Evolutionary conservation across 345 rosid genomes (phyloP).

Genomic region (Camelina laxa): DNA sequence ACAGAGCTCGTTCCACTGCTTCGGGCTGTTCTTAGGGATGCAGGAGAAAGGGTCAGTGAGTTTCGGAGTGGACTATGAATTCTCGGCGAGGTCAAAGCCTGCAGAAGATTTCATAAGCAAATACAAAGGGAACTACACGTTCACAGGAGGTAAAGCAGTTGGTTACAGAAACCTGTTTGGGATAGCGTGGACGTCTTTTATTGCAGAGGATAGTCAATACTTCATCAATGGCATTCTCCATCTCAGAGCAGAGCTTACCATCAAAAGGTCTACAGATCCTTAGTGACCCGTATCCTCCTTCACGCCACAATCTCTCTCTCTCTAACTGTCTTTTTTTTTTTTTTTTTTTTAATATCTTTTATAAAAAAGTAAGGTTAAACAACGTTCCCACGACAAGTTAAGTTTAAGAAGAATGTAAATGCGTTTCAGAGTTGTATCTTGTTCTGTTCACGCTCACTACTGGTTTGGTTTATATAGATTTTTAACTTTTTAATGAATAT

Average conservation of each 20-base stretch:
- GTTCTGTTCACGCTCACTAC: not conserved
- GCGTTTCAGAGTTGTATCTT: not conserved
- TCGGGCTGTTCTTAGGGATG: conserved; percentile 95
- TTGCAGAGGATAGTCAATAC: conserved; percentile 78
- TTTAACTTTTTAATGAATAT: not conserved
- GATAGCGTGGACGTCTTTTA: conserved; percentile 77
- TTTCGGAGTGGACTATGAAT: conserved; percentile 94
- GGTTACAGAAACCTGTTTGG: conserved; percentile 91
- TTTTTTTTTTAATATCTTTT: not conserved
- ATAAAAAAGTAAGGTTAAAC: not conserved
- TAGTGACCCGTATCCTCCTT: conserved; percentile 25
- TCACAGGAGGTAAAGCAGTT: conserved; percentile 95
- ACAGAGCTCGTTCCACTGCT: conserved; percentile 90
- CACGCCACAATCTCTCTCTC: conserved; percentile 4
- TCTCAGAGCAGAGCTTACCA: conserved; percentile 92
- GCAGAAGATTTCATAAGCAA: conserved; percentile 82
- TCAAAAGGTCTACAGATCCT: conserved; percentile 48
- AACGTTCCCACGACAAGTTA: conserved; percentile 4
- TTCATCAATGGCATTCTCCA: conserved; percentile 88
- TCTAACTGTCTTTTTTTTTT: conserved; percentile 21
- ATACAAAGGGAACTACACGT: conserved; percentile 93
- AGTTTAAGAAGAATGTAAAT: conserved; percentile 31
- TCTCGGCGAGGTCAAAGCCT: conserved; percentile 88
- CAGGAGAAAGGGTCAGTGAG: conserved; percentile 94
- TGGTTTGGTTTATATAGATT: not conserved